Base-by-base conservation (phyloP, 805 yeast species). In the Ogataea pilisensis region DNA sequence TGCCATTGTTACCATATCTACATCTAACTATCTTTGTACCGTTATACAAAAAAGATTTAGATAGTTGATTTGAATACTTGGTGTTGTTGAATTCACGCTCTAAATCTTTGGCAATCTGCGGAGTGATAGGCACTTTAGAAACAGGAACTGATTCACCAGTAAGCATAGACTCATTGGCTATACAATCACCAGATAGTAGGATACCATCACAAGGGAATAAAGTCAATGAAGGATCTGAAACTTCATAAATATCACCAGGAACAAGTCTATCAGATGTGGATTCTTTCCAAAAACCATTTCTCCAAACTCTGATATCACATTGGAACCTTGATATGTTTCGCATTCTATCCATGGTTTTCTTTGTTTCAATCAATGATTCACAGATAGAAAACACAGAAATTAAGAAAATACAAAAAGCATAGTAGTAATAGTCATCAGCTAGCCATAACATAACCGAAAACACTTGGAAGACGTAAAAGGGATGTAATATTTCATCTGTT, bases 131-230 rank as follows among this genome's bases (percentile, higher is more conserved):
- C 9, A 70, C 46, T 60, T 93, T 93, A 0, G 96, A 78, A 2
- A 93, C 96, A 0, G 99, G 99, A 1, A 93, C 97, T 38, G 96
- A 88, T 61, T 93, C 99, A 30, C 99, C 99, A 0, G 99, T 93
- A 17, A 93, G 72, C 96, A 93, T 93, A 5, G 97, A 85, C 59
- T 93, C 99, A 61, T 93, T 93, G n/a, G 93, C 85, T 40, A 93
- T 89, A 58, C 95, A 86, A 58, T 90, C 98, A 38, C 99, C 99
- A 26, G 89, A 78, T 16, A 91, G 65, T 37, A 93, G 68, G 11
- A 93, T 62, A 0, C 95, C 84, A 62, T 93, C 99, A 58, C 96
- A 89, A 0, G 99, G 99, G 35, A 91, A 72, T 1, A 74, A 54
- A 3, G 69, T 54, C 42, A 93, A 66, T 0, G 85, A 75, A 0